Evolutionary conservation across 2,329 filamentous ascomycete species (phyloP).

Genomic region (Aplosporella prunicola): DNA sequence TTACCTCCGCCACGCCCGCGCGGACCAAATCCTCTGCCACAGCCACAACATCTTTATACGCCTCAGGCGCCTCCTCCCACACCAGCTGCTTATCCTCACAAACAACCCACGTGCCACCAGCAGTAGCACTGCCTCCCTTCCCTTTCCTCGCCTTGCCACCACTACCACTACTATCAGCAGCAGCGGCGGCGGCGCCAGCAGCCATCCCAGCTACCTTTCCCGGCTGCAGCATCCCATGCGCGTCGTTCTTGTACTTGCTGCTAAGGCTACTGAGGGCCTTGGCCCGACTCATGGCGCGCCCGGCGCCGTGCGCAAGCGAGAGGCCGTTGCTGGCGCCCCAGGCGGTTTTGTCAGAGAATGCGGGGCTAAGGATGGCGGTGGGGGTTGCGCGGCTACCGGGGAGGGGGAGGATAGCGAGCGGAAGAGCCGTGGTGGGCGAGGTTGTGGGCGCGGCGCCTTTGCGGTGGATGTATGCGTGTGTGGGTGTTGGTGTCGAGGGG

Average conservation of each 20-base stretch:
- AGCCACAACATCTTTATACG: slow-evolving; percentile 29
- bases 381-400: slow-evolving; percentile 30
- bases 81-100: slow-evolving; percentile 30
- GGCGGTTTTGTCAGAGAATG: slow-evolving; percentile 19
- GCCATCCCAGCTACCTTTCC: slow-evolving; percentile 1
- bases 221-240: slow-evolving; percentile 20
- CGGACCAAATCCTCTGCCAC: slow-evolving; percentile 27
- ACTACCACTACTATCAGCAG: background rate
- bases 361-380: slow-evolving; percentile 28
- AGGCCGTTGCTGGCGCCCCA: slow-evolving; percentile 25
- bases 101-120: slow-evolving; percentile 27
- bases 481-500: background rate
- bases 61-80: slow-evolving; percentile 31
- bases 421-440: slow-evolving; percentile 15
- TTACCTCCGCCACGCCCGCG: slow-evolving; percentile 22
- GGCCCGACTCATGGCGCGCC: slow-evolving; percentile 28
- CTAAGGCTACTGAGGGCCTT: slow-evolving; percentile 23
- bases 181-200: background rate
- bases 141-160: slow-evolving; percentile 13
- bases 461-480: slow-evolving; percentile 26
- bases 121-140: too few relatives aligned
- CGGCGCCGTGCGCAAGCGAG: slow-evolving; percentile 30
- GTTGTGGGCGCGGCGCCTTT: slow-evolving; percentile 30
- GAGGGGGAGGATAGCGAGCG: slow-evolving; percentile 25
- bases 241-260: slow-evolving; percentile 24